phyloP scores from a whole-genome alignment of 2,329 filamentous ascomycete genomes.

The Ophiobolus disseminans region DNA sequence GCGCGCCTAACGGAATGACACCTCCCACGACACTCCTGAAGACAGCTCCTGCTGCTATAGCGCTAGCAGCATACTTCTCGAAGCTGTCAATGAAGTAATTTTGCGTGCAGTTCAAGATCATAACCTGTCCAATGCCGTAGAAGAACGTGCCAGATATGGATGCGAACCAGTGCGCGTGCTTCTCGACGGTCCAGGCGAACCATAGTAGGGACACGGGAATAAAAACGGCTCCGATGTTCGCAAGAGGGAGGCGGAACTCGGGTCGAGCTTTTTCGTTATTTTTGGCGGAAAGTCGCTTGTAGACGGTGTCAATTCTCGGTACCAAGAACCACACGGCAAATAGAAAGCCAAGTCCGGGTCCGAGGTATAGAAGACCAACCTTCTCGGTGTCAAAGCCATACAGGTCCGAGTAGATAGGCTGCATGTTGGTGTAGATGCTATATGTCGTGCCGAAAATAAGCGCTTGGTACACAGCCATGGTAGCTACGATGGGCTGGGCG shows the following conservation, averaged over 20 bases:
- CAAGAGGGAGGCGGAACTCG: slow-evolving; percentile 55
- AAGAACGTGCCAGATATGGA: slow-evolving; percentile 54
- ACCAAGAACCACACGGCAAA: slow-evolving; percentile 56
- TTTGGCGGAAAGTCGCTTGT: slow-evolving; percentile 52
- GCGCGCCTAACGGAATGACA: slow-evolving; percentile 56
- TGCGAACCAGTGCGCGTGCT: slow-evolving; percentile 51
- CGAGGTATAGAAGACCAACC: slow-evolving; percentile 55
- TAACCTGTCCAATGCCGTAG: slow-evolving; percentile 61
- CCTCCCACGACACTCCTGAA: slow-evolving; percentile 57
- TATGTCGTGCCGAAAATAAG: slow-evolving; percentile 58
- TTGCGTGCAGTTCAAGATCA: slow-evolving; percentile 61
- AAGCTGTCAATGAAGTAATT: slow-evolving; percentile 64
- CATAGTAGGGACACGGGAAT: slow-evolving; percentile 55
- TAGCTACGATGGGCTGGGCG: slow-evolving; percentile 55
- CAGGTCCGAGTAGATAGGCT: slow-evolving; percentile 52
- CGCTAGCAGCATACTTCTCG: slow-evolving; percentile 58
- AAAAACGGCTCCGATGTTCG: slow-evolving; percentile 54
- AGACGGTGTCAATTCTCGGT: slow-evolving; percentile 56
- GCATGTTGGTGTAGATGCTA: slow-evolving; percentile 58
- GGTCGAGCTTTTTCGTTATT: slow-evolving; percentile 52
- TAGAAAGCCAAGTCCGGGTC: slow-evolving; percentile 54
- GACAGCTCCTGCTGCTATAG: slow-evolving; percentile 58
- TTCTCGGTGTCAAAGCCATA: slow-evolving; percentile 57
- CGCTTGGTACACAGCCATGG: slow-evolving; percentile 56
- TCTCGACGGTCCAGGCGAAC: slow-evolving; percentile 53